Evolutionary conservation across 768 basidiomycete species (phyloP).

Genomic region (Rhizopogon salebrosus): DNA sequence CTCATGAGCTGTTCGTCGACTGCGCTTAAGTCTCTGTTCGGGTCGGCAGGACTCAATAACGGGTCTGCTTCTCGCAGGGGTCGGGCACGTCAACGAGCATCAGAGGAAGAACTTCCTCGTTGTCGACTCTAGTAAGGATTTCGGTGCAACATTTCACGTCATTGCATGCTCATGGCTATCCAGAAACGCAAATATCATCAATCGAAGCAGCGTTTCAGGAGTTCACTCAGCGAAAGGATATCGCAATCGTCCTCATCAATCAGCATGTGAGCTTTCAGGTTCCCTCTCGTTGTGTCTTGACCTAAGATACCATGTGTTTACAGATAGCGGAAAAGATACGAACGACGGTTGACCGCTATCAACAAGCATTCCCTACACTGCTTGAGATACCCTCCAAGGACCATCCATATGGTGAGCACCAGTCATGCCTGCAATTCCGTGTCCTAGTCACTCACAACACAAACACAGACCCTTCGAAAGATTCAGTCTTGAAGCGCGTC

Average conservation of each 20-base stretch:
- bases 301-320: constrained; percentile 4
- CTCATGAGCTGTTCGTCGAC: background rate
- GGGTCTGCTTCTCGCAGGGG: constrained; percentile 89
- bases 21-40: background rate
- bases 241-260: constrained; percentile 96
- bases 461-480: constrained; percentile 84
- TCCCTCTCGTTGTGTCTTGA: constrained; percentile 1
- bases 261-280: constrained; percentile 71
- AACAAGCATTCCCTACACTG: constrained; percentile 92
- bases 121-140: constrained; percentile 82
- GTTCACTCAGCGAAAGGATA: constrained; percentile 90
- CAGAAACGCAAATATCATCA: constrained; percentile 86
- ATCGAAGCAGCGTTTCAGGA: constrained; percentile 94
- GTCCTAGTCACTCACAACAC: background rate
- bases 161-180: constrained; percentile 7
- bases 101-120: constrained; percentile 98
- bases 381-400: constrained; percentile 99
- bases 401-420: constrained; percentile 84
- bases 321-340: constrained; percentile 97
- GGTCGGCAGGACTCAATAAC: constrained; percentile 86
- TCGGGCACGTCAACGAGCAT: constrained; percentile 85
- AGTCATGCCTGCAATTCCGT: background rate
- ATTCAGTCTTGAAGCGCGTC: constrained; percentile 92
- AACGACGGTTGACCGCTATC: constrained; percentile 90
- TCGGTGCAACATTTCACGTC: background rate